Evolutionary conservation across 2,329 filamentous ascomycete species (phyloP).

Genomic region (Nannizzia gypsea): DNA sequence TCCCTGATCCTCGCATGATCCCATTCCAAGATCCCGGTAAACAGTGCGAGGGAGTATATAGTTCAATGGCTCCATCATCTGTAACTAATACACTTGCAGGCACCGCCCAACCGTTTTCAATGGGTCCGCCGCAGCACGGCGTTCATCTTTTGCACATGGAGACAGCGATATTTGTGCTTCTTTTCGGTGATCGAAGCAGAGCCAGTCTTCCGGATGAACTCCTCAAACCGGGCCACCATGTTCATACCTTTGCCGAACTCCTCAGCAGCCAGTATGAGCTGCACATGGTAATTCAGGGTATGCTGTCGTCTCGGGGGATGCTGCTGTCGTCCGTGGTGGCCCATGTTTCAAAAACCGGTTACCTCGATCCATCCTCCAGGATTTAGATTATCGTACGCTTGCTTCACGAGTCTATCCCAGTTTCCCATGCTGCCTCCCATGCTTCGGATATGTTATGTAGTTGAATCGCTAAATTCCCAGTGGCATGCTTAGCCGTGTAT

Average conservation of each 20-base stretch:
- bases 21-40: slow-evolving; percentile 19
- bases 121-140: too few relatives aligned
- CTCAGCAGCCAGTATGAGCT: slow-evolving; percentile 16
- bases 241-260: slow-evolving; percentile 20
- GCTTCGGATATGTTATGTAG: slow-evolving; percentile 18
- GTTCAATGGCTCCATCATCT: slow-evolving; percentile 18
- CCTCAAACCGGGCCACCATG: slow-evolving; percentile 24
- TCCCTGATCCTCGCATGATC: slow-evolving; percentile 11
- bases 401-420: slow-evolving; percentile 20
- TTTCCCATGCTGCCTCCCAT: slow-evolving; percentile 25
- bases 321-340: slow-evolving; percentile 21
- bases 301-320: slow-evolving; percentile 15
- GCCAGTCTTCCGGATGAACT: slow-evolving; percentile 38
- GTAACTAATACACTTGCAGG: slow-evolving; percentile 15
- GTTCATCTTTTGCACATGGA: slow-evolving; percentile 15
- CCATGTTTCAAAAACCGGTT: slow-evolving; percentile 22
- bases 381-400: slow-evolving; percentile 18
- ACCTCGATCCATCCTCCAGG: slow-evolving; percentile 23
- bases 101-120: slow-evolving; percentile 14
- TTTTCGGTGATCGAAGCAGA: slow-evolving; percentile 39
- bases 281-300: slow-evolving; percentile 16
- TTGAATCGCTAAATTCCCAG: slow-evolving; percentile 19
- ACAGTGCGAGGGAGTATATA: slow-evolving; percentile 19
- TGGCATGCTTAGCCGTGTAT: slow-evolving; percentile 16
- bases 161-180: slow-evolving; percentile 27